These are phyloP conservation scores for Neurospora sublineolata DNA, from an alignment of 495 filamentous ascomycete genomes.

Conservation along the genomic window DNA sequence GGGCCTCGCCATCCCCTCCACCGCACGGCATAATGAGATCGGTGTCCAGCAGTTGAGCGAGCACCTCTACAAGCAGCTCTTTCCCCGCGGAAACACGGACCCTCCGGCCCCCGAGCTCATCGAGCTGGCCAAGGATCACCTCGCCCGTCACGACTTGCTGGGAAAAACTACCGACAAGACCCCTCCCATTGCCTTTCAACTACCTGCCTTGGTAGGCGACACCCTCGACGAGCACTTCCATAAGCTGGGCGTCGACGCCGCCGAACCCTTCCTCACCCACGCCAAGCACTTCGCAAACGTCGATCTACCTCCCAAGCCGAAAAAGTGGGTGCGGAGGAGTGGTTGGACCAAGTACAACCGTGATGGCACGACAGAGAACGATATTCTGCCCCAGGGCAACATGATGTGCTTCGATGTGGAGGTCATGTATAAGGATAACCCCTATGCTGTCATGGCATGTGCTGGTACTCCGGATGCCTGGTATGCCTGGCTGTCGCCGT, in stretches of 20 bases:
- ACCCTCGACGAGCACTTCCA: slow-evolving; percentile 93
- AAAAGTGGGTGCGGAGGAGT: slow-evolving; percentile 64
- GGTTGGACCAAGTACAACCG: slow-evolving; percentile 89
- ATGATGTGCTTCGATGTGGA: slow-evolving; percentile 93
- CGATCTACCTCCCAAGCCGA: slow-evolving; percentile 60
- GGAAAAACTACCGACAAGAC: slow-evolving; percentile 74
- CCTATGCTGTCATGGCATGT: slow-evolving; percentile 93
- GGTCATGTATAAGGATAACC: slow-evolving; percentile 86
- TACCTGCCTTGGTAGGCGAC: slow-evolving; percentile 66
- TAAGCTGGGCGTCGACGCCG: slow-evolving; percentile 76
- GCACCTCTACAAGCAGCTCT: slow-evolving; percentile 74
- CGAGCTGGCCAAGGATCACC: slow-evolving; percentile 66
- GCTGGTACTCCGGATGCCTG: slow-evolving; percentile 77
- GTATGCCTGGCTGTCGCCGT: slow-evolving; percentile 97
- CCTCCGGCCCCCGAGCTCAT: slow-evolving; percentile 59
- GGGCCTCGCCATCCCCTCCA: slow-evolving; percentile 38
- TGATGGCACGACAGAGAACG: slow-evolving; percentile 57
- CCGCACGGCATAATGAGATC: slow-evolving; percentile 75
- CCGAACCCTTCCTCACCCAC: slow-evolving; percentile 70
- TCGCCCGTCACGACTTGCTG: slow-evolving; percentile 76
- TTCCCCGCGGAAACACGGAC: slow-evolving; percentile 38
- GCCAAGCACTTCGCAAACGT: slow-evolving; percentile 61
- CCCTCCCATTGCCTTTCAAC: slow-evolving; percentile 70
- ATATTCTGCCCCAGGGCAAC: slow-evolving; percentile 65
- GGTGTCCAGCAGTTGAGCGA: slow-evolving; percentile 85